Evolutionary conservation across 352 stramenopile species (phyloP), one percentile per base, ranked within the genome.

Genomic region (Nothophytophthora sp.): DNA sequence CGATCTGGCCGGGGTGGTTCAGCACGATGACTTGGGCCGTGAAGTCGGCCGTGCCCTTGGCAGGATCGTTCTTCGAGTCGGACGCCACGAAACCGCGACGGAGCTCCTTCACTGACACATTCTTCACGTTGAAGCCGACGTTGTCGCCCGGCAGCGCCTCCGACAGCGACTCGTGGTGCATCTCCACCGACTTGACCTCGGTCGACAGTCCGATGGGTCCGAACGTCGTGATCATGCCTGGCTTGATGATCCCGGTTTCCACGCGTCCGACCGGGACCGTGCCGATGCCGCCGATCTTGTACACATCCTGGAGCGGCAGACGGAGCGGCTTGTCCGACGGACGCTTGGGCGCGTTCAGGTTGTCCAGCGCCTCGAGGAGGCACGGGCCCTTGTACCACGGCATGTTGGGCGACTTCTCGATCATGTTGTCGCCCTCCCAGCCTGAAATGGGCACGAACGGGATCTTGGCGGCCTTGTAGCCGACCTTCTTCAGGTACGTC

Each of bases 91-190:
- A 95, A 35, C 97, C 97, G 62, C 96, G 86, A 52, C 81, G 73
- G 47, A 99, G 77, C 40, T 99, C 95, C 73, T 98, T 97, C 3
- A 97, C 73, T 4, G 81, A 88, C 27, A 99, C 70, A 66, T 97
- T 97, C 74, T 99, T 99, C 23, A 99, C 80, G 68, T 98, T 98
- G 76, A 99, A 98, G 51, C 97, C 96, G 42, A 99, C 93, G 60
- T 97, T 98, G 66, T 98, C 91, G 60, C 96, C 96, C 13, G 96
- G 88, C 15, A 86, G 38, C 47, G 96, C 97, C 71, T 99, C 87
- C 5, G 71, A 30, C 9, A 99, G 55, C 15, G 74, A 77, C 64
- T 97, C 81, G 74, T 98, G 96, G 76, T 99, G 95, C 76, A 98
- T 96, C 74, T 99, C 96, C 24, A 99, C 82, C 10, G 95, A 98